Base-by-base conservation (phyloP, 1,139 yeast genomes). In the Petasospora fabianii region DNA sequence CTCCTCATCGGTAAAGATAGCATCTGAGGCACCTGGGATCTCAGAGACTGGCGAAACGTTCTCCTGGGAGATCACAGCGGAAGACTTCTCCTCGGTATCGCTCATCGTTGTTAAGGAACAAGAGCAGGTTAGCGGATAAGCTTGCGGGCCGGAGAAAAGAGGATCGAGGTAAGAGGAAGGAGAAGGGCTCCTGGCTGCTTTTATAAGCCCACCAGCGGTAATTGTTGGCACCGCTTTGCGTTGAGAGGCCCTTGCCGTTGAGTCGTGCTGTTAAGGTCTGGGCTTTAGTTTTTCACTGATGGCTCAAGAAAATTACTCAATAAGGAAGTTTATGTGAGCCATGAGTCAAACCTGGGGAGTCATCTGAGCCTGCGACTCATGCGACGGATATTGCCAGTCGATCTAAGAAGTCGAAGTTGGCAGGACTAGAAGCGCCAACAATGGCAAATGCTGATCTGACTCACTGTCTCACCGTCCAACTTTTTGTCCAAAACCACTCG, bases 1-100 rank as follows among this genome's bases (percentile, higher is more conserved):
- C 29, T 56, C 61, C 10, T 52, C 56, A 2, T 36, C 42, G 7
- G 60, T 58, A 44, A 53, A 51, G 15, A 8, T 10, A 6, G 12
- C 26, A 12, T 22, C 26, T 11, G 10, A 12, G 11, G n/a, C 11
- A 5, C n/a, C n/a, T n/a, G n/a, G n/a, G n/a, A n/a, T n/a, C n/a
- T 22, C 6, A 13, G 18, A 19, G 6, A 22, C 32, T 10, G 26
- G 34, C 3, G 36, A 24, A 6, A 13, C 19, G 24, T 31, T 38
- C 13, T 33, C 41, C 18, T 40, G 32, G 14, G 43, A 30, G 21
- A 35, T 32, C 13, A 32, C 30, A 5, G 36, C 29, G 4, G 43
- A 41, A 10, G 40, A 19, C 39, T 41, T 36, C n/a, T 39, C 44
- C 32, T 45, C 42, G 11, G 26, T 7, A 35, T 41, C 44, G 26